Conservation (phyloP, 176 grass and related monocot genomes). For the Avena sativa region DNA sequence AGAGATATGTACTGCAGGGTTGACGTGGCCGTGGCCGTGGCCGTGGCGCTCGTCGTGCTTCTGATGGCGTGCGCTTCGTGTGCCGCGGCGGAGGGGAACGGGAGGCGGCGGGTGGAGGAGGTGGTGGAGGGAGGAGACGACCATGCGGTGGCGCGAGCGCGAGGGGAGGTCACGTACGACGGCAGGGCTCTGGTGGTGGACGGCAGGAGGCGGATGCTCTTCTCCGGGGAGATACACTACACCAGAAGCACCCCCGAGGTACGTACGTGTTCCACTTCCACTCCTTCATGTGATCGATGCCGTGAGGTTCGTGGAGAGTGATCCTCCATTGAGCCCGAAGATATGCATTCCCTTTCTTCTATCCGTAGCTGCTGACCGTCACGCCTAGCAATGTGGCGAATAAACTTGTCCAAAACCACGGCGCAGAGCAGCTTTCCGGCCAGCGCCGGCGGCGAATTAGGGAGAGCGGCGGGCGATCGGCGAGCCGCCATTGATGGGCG, state of each 20-base stretch:
- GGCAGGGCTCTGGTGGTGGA: conserved; percentile 65
- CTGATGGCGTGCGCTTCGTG: background rate
- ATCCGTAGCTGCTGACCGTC: no score
- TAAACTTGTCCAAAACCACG: background rate
- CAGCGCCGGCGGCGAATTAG: background rate
- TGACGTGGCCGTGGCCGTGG: background rate
- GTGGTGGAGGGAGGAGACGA: background rate
- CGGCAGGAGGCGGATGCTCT: conserved; percentile 67
- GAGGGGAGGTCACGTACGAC: conserved; percentile 59
- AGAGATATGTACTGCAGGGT: background rate
- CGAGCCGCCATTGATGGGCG: background rate
- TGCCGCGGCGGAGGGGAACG: background rate
- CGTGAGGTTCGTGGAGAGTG: no score
- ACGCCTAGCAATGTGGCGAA: background rate
- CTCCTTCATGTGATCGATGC: no score
- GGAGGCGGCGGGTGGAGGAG: background rate
- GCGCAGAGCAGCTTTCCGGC: background rate
- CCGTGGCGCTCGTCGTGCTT: background rate
- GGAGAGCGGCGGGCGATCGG: background rate
- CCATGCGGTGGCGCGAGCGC: background rate
- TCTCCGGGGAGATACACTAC: conserved; percentile 90
- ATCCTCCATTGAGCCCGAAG: no score
- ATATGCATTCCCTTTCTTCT: no score
- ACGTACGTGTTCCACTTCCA: no score
- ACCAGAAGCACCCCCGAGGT: conserved; percentile 82